phyloP scores from a whole-genome alignment of 352 stramenopile genomes.

The Peronospora tabacina region DNA sequence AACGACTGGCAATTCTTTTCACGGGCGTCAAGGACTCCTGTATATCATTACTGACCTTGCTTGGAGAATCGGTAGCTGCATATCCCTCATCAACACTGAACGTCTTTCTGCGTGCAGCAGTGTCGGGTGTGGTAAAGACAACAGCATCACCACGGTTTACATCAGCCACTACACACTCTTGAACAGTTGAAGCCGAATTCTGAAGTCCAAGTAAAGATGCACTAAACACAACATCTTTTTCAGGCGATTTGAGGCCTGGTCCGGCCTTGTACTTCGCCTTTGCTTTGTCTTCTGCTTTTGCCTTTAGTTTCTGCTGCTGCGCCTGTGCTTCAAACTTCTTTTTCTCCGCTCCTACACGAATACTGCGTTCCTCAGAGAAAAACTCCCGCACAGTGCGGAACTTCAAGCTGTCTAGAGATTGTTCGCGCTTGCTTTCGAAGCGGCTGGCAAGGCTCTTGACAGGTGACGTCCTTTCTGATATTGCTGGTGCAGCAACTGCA shows the following conservation, averaged over 20 bases:
- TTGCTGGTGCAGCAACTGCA: not conserved
- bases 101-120: slow-evolving; percentile 10
- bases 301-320: slow-evolving; percentile 29
- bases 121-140: slow-evolving; percentile 15
- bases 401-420: slow-evolving; percentile 32
- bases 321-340: slow-evolving; percentile 32
- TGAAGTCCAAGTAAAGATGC: slow-evolving; percentile 2
- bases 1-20: slow-evolving; percentile 56
- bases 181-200: not conserved
- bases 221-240: slow-evolving; percentile 2
- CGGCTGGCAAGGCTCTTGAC: slow-evolving; percentile 34
- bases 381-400: slow-evolving; percentile 37
- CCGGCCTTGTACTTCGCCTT: slow-evolving; percentile 29
- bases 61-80: slow-evolving; percentile 10
- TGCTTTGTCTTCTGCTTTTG: slow-evolving; percentile 26
- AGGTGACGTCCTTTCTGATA: slow-evolving; percentile 27
- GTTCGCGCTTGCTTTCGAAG: slow-evolving; percentile 34
- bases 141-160: not conserved
- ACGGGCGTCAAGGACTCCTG: slow-evolving; percentile 28
- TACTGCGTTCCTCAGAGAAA: slow-evolving; percentile 30
- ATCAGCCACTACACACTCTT: not conserved
- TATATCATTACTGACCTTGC: slow-evolving; percentile 10
- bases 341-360: slow-evolving; percentile 31
- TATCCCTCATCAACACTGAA: slow-evolving; percentile 15
- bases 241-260: slow-evolving; percentile 15